Conservation (phyloP, 805 yeast genomes). For the Starmerella roubikii region DNA sequence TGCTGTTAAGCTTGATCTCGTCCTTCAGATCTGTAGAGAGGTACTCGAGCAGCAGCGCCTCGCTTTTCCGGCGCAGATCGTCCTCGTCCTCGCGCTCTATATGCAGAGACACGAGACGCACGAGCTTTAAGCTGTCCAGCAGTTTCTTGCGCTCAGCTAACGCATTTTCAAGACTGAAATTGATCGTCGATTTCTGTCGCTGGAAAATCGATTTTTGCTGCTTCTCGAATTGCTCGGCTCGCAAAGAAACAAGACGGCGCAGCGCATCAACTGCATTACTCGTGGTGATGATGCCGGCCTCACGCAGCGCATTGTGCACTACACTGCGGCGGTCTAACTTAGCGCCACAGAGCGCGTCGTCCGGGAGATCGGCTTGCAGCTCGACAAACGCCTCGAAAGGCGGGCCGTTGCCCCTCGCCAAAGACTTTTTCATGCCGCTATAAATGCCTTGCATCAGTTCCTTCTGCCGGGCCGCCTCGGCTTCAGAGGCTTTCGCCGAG, state of each 20-base stretch:
- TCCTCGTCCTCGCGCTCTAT: constrained; percentile 54
- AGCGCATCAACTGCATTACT: constrained; percentile 20
- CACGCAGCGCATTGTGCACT: constrained; percentile 1
- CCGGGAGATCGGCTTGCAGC: background rate
- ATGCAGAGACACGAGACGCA: constrained; percentile 39
- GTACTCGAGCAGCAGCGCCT: constrained; percentile 46
- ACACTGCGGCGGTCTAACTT: background rate
- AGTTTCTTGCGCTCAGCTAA: constrained; percentile 31
- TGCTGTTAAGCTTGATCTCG: constrained; percentile 22
- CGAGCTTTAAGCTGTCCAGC: constrained; percentile 39
- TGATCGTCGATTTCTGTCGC: constrained; percentile 19
- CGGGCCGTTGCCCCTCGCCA: background rate
- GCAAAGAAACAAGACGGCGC: constrained; percentile 15
- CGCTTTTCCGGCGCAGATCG: constrained; percentile 40
- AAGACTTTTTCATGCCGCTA: background rate
- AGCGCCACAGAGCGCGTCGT: background rate
- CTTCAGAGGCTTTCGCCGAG: too few relatives aligned
- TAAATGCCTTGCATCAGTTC: background rate
- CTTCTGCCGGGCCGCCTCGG: too few relatives aligned
- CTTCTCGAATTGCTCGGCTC: constrained; percentile 20
- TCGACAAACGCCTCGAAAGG: background rate
- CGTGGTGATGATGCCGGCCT: too few relatives aligned
- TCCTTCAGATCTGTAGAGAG: constrained; percentile 38
- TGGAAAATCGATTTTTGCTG: constrained; percentile 19
- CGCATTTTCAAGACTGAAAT: constrained; percentile 9